Conservation (phyloP, 2,329 filamentous ascomycete genomes). For the Colletotrichum salicis region DNA sequence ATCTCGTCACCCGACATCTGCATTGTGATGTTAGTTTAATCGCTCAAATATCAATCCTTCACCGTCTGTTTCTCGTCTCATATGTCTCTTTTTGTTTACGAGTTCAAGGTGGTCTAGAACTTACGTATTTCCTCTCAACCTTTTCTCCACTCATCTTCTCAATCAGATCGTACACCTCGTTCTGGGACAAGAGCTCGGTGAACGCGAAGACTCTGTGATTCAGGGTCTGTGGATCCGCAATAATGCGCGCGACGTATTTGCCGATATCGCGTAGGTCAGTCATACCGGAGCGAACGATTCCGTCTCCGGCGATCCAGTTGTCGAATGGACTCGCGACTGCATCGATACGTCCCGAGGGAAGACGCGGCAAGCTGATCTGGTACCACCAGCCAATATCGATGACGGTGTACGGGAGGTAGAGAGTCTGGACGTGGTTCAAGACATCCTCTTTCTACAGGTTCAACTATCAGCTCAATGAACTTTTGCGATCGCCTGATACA, state of each 20-base stretch:
- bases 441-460: constrained; percentile 57
- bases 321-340: constrained; percentile 18
- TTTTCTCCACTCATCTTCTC: constrained; percentile 61
- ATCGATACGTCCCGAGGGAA: constrained; percentile 42
- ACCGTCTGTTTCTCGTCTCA: background rate
- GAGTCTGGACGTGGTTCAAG: constrained; percentile 58
- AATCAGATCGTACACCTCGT: constrained; percentile 56
- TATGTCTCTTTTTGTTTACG: background rate
- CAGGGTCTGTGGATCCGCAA: constrained; percentile 62
- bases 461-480: background rate
- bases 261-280: constrained; percentile 66
- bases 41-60: background rate
- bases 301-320: constrained; percentile 56
- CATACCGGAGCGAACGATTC: constrained; percentile 53
- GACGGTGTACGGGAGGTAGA: constrained; percentile 64
- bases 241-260: constrained; percentile 60
- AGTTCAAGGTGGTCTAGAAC: background rate
- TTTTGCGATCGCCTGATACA: no score
- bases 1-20: constrained; percentile 18
- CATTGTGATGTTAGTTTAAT: background rate
- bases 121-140: constrained; percentile 41
- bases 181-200: constrained; percentile 56
- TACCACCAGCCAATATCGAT: constrained; percentile 71
- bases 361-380: constrained; percentile 50
- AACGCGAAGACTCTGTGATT: constrained; percentile 63